Evolutionary conservation across 208 protist species (phyloP), one percentile per base, ranked within the genome.

Genomic region (Acanthamoeba lenticulata): DNA sequence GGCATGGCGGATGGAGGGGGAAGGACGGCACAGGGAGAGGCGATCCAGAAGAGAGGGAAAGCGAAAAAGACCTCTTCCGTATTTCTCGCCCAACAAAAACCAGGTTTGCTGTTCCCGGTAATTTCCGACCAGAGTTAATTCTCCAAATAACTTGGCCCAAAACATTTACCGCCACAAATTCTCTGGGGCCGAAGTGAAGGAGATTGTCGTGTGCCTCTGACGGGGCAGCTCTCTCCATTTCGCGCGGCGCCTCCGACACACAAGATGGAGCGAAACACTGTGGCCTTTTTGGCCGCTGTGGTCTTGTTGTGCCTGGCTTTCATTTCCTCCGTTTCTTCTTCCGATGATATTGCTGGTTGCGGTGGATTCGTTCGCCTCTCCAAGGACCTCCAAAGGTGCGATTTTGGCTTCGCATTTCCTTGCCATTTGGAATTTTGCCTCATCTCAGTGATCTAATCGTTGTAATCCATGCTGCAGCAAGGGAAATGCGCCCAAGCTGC

Each of bases 21-120:
- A 69, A 42, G 36, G 72, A 94, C 55, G 91, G 81, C 81, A 69
- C 55, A 60, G 81, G 77, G 77, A 86, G 34, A 57, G 77, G 77
- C 77, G 77, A 86, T 86, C 45, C 77, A 89, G 91, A 52, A 88
- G 72, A 94, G 69, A 83, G 74, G 52, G 42, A 94, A 94, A 94
- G 49, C 27, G 67, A 69, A 94, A 92, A 74, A 77, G 49, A 21
- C 65, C n/a, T 29, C 21, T n/a, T n/a, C 21, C 38, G 11, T 74
- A 4, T 74, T 92, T 92, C 40, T 29, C 45, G 34, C 40, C 86
- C 57, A 17, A 19, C 49, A 60, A 65, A 67, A 92, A 44, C 86
- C 86, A 36, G 15, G 36, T 77, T 92, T 79, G 0, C 1, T 11
- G 19, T 27, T n/a, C 69, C 69, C 69, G 69, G 69, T 29, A 45